phyloP scores from a whole-genome alignment of 305 asterid genomes.

The Solanum hybrid region DNA sequence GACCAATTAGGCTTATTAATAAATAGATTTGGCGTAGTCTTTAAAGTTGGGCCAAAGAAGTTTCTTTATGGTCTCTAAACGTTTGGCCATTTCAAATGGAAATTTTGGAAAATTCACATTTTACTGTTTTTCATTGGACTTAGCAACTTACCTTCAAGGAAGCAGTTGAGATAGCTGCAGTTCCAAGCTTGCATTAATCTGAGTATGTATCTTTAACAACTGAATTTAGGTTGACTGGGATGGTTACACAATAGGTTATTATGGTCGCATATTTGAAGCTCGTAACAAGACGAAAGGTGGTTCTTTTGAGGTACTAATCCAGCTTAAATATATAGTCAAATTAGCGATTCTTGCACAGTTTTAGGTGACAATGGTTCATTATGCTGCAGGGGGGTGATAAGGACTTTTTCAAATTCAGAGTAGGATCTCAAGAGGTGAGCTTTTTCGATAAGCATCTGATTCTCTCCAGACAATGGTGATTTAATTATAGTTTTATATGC shows the following conservation, averaged over 20 bases:
- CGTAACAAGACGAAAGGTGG: conserved; percentile 98
- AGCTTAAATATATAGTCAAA: not conserved
- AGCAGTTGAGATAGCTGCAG: not conserved
- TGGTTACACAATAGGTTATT: conserved; percentile 96
- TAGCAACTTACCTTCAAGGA: not conserved
- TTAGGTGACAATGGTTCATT: conserved; percentile 12
- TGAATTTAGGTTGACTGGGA: conserved; percentile 86
- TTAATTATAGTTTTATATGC: not conserved
- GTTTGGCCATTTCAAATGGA: not conserved
- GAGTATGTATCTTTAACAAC: not conserved
- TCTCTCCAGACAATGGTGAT: not conserved
- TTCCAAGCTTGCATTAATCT: not conserved
- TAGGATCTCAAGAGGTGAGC: conserved; percentile 77
- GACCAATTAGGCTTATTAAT: not conserved
- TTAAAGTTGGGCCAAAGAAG: not conserved
- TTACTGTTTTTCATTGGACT: not conserved
- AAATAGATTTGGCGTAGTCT: not conserved
- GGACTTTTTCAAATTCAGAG: conserved; percentile 79
- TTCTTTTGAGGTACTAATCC: conserved; percentile 68
- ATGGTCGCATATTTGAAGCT: conserved; percentile 98
- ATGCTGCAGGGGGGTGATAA: conserved; percentile 78
- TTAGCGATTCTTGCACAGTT: not conserved
- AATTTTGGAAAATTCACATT: not conserved
- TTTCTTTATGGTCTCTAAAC: not conserved
- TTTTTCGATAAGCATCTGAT: not conserved